phyloP scores from a whole-genome alignment of 306 rosid genomes.

The Sechiopsis laciniata region DNA sequence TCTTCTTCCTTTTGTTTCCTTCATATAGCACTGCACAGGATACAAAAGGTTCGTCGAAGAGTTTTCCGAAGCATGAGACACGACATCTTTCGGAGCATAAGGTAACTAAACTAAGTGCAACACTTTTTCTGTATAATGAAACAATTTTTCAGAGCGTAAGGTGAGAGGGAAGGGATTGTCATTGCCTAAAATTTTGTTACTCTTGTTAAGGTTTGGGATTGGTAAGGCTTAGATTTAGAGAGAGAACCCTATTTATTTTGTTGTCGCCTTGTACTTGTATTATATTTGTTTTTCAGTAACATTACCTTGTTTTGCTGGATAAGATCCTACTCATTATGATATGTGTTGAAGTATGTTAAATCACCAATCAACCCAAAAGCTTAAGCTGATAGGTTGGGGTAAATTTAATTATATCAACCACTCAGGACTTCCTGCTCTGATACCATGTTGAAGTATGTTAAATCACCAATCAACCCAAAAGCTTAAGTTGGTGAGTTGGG shows the following conservation, averaged over 20 bases:
- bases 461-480: no score
- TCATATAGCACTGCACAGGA: slow-evolving; percentile 51
- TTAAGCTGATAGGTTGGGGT: no score
- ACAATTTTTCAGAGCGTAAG: no score
- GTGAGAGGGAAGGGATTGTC: not conserved
- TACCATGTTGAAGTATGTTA: no score
- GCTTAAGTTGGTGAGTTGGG: no score
- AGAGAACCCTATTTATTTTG: not conserved
- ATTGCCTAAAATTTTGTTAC: slow-evolving; percentile 5
- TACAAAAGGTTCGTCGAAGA: slow-evolving; percentile 59
- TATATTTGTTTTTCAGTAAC: slow-evolving; percentile 5
- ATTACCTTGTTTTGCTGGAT: not conserved
- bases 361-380: no score
- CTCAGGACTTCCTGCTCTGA: no score
- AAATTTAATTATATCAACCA: no score
- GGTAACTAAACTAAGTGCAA: slow-evolving; percentile 33
- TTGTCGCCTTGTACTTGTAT: not conserved
- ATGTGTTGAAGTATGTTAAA: not conserved
- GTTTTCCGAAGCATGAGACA: slow-evolving; percentile 80
- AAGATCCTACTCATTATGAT: not conserved
- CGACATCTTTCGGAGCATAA: slow-evolving; percentile 93
- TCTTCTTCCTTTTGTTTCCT: slow-evolving; percentile 18
- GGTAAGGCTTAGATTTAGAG: not conserved
- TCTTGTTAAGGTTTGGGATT: not conserved
- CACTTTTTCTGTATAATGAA: not conserved